phyloP scores from a whole-genome alignment of 345 rosid species.

The Eucalyptus cloeziana region DNA sequence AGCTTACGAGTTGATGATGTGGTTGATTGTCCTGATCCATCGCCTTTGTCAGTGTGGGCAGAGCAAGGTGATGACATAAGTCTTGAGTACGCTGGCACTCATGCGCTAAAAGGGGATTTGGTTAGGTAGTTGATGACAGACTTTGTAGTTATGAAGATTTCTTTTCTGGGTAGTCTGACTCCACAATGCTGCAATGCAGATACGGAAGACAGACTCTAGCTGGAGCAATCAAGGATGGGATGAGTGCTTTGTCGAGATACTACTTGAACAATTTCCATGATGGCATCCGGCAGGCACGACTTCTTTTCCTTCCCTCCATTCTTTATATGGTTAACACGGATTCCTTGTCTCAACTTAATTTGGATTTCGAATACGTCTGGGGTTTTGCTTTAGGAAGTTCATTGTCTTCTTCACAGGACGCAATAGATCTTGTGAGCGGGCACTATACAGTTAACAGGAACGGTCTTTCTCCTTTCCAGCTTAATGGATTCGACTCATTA shows the following conservation, averaged over 20 bases:
- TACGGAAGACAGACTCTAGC: constrained; percentile 80
- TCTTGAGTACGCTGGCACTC: constrained; percentile 90
- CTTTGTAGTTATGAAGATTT: background rate
- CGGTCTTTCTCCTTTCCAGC: constrained; percentile 67
- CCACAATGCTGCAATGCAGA: constrained; percentile 20
- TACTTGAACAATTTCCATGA: constrained; percentile 91
- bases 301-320: background rate
- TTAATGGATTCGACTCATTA: constrained; percentile 51
- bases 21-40: background rate
- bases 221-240: constrained; percentile 79
- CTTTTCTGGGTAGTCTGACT: background rate
- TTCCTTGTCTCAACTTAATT: background rate
- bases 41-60: constrained; percentile 65
- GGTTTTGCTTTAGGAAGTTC: background rate
- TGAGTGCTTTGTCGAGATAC: constrained; percentile 89
- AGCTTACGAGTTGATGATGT: background rate
- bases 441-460: constrained; percentile 53
- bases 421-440: constrained; percentile 91
- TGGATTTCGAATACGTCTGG: background rate
- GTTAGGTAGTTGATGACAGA: constrained; percentile 44
- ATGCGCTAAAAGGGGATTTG: constrained; percentile 92
- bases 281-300: constrained; percentile 90
- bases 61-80: constrained; percentile 97
- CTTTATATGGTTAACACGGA: background rate
- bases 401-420: constrained; percentile 46